Evolutionary conservation across 2,329 filamentous ascomycete genomes (phyloP).

Genomic region (Colletotrichum sp.): DNA sequence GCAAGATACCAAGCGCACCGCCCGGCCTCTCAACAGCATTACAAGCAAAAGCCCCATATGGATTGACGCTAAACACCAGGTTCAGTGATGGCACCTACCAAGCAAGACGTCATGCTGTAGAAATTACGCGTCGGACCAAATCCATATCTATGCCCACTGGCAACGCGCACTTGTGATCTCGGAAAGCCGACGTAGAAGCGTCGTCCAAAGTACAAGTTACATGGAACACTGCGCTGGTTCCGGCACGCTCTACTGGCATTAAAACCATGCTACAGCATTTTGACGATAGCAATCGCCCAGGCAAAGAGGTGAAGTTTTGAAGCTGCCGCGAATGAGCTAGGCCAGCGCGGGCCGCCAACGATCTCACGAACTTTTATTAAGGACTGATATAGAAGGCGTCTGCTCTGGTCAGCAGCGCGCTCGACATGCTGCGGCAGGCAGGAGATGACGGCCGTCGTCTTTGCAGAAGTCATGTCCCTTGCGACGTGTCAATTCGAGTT

Average conservation of each 20-base stretch:
- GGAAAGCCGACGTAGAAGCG: neutral
- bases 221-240: neutral
- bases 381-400: neutral
- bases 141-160: neutral
- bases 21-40: neutral
- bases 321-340: neutral
- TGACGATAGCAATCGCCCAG: neutral
- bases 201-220: neutral
- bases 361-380: neutral
- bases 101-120: neutral
- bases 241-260: neutral
- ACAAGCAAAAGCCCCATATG: neutral
- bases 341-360: neutral
- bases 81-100: neutral
- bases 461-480: neutral
- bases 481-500: neutral
- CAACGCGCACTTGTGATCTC: neutral
- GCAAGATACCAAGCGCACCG: neutral
- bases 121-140: neutral
- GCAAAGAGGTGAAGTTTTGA: neutral
- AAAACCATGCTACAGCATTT: neutral
- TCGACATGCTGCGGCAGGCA: neutral
- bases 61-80: neutral
- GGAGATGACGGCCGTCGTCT: neutral
- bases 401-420: neutral